Evolutionary conservation across 2,329 filamentous ascomycete genomes (phyloP), one percentile per base, ranked within the genome.

Genomic region (Neodidymelliopsis sp.): DNA sequence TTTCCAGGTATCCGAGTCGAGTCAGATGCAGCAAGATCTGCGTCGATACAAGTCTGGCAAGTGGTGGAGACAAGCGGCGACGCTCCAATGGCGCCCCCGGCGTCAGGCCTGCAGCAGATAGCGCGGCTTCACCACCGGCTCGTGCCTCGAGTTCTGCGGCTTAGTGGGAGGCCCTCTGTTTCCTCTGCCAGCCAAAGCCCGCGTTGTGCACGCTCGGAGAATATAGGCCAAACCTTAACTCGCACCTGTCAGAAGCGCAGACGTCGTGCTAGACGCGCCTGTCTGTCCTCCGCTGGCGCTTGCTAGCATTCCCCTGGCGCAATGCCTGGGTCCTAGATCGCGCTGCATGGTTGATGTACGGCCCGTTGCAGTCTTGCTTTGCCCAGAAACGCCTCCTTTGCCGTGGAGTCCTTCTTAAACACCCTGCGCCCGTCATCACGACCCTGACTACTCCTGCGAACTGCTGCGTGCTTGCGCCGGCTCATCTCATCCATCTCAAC

Each of bases 361-460:
- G 70, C 68, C 70, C 70, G 70, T 71, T 72, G 70, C 69, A 73
- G 68, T 66, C 58, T 59, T 67, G 57, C 62, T 60, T 60, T 62
- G 65, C 60, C 67, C 54, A 63, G 60, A 56, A 68, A 65, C 66
- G 66, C 66, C 63, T 65, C 60, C 62, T 54, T 60, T 39, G 54
- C 53, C 30, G 60, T 63, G 51, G 57, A 53, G 34, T 47, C 51
- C 52, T 54, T 64, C 62, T 64, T 66, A 69, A 65, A 62, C 57
- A 57, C 60, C 62, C 52, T 44, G 54, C 61, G 52, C 60, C 59
- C 60, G 49, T 62, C 60, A 57, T 57, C 61, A 62, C 58, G 42
- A 61, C 56, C 50, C 54, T 53, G 52, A 44, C 51, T 28, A 49
- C 38, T 46, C 56, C 59, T 61, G 61, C 65, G 45, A 63, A 65